A percentile compares a stretch with the other conserved stretches of the same genome.
Evolutionary conservation across 2,329 filamentous ascomycete genomes (phyloP).

Genomic region (Elsinoe batatas): DNA sequence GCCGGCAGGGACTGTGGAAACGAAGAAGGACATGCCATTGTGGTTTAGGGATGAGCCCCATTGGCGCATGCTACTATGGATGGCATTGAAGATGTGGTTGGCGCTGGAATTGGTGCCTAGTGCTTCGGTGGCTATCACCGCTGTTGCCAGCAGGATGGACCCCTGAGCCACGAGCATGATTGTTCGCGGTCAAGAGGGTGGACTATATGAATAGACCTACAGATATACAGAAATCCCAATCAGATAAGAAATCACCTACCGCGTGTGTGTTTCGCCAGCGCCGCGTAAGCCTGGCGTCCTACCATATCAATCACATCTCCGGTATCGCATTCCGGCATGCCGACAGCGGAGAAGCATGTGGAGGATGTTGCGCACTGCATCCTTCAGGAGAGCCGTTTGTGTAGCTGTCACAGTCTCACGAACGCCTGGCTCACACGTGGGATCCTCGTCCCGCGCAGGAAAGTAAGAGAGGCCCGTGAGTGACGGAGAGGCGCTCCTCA

Average conservation of each 20-base stretch:
- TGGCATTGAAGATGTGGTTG: constrained; percentile 60
- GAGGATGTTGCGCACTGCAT: background rate
- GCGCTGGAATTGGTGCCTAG: constrained; percentile 26
- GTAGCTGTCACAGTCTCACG: background rate
- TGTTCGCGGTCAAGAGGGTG: no score
- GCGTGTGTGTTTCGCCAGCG: background rate
- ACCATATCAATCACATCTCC: background rate
- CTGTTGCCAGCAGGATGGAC: background rate
- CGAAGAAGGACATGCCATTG: constrained; percentile 65
- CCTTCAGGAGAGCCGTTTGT: background rate
- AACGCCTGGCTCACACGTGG: background rate
- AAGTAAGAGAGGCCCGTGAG: background rate
- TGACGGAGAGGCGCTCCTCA: background rate
- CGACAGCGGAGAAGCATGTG: no score
- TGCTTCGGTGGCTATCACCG: background rate
- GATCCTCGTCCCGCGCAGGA: background rate
- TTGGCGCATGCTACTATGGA: constrained; percentile 63
- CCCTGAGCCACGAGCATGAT: no score
- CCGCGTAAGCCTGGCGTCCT: background rate
- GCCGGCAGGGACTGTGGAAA: constrained; percentile 53
- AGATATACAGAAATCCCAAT: no score
- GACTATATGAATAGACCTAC: no score
- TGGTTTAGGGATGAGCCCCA: constrained; percentile 65
- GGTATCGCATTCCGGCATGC: background rate
- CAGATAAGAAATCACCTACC: background rate